Percentiles rank a stretch among this genome's conserved stretches.
phyloP scores from a whole-genome alignment of 2,329 filamentous ascomycete genomes.

The Metarhizium humberi region DNA sequence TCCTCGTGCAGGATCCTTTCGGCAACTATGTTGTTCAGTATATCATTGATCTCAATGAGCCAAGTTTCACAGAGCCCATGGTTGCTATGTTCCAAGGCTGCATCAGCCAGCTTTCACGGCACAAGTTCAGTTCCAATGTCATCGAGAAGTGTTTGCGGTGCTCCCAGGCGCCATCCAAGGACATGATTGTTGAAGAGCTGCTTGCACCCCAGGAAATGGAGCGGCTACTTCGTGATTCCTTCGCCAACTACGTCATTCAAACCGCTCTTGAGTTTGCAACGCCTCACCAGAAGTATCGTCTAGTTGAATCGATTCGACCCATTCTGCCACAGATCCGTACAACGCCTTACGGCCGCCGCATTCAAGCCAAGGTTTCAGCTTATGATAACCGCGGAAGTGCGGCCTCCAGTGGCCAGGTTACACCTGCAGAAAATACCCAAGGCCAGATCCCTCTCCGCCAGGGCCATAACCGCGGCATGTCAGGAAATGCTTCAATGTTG shows the following conservation, averaged over 20 bases:
- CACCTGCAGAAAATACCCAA: conserved; percentile 42
- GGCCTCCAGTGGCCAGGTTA: conserved; percentile 38
- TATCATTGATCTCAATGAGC: conserved; percentile 88
- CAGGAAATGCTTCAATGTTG: conserved; percentile 28
- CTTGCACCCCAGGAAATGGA: conserved; percentile 67
- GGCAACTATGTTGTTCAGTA: conserved; percentile 99
- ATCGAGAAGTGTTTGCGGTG: conserved; percentile 94
- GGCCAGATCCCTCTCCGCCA: conserved; percentile 44
- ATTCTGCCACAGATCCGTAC: conserved; percentile 77
- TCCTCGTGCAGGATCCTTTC: conserved; percentile 90
- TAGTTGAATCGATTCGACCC: conserved; percentile 80
- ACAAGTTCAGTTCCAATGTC: conserved; percentile 99
- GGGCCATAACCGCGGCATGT: conserved; percentile 31
- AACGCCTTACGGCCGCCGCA: conserved; percentile 89
- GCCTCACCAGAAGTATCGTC: conserved; percentile 57
- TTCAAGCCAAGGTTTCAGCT: conserved; percentile 74
- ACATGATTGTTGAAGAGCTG: conserved; percentile 80
- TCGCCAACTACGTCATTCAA: conserved; percentile 96
- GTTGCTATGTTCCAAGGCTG: conserved; percentile 69
- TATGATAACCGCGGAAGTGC: conserved; percentile 40
- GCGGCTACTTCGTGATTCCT: conserved; percentile 81
- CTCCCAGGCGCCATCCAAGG: conserved; percentile 63
- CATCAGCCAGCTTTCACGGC: conserved; percentile 69
- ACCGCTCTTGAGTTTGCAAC: conserved; percentile 85
- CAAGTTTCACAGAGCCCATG: conserved; percentile 79